Evolutionary conservation across 176 grass and related monocot genomes (phyloP).

Genomic region (Eragrostis curvula): DNA sequence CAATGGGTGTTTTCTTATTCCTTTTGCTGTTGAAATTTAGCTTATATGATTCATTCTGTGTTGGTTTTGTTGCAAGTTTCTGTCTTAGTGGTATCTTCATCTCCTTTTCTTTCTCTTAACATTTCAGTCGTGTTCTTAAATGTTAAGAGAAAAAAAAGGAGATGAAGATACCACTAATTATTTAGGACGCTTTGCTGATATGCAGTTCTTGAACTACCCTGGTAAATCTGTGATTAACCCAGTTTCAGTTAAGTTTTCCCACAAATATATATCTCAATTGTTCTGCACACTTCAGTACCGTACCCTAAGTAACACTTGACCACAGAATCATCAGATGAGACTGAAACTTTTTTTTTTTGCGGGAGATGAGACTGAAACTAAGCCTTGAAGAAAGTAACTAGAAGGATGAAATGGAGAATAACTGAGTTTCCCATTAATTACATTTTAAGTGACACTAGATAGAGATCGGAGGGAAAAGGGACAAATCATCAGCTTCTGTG

Average conservation of each 20-base stretch:
- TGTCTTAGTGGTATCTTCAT: no score
- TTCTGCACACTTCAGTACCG: neutral
- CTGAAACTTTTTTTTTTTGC: no score
- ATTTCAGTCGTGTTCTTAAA: no score
- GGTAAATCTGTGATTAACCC: no score
- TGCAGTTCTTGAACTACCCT: no score
- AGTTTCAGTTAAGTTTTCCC: no score
- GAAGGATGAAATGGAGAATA: neutral
- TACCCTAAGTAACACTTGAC: neutral
- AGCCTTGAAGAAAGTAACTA: neutral
- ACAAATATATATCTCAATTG: neutral
- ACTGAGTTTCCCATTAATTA: neutral
- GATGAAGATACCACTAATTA: no score
- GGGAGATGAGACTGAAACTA: neutral
- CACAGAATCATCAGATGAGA: neutral
- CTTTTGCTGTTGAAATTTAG: neutral
- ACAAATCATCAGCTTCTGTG: no score
- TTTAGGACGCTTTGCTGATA: no score
- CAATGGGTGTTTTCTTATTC: neutral
- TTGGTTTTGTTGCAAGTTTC: neutral
- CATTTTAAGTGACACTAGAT: neutral
- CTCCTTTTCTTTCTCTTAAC: no score
- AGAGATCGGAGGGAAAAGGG: neutral
- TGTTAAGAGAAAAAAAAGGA: no score
- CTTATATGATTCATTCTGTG: neutral